Percentiles rank a stretch among this genome's conserved stretches.
Conservation (phyloP, 495 filamentous ascomycete species). For the Talaromyces trachyspermus region DNA sequence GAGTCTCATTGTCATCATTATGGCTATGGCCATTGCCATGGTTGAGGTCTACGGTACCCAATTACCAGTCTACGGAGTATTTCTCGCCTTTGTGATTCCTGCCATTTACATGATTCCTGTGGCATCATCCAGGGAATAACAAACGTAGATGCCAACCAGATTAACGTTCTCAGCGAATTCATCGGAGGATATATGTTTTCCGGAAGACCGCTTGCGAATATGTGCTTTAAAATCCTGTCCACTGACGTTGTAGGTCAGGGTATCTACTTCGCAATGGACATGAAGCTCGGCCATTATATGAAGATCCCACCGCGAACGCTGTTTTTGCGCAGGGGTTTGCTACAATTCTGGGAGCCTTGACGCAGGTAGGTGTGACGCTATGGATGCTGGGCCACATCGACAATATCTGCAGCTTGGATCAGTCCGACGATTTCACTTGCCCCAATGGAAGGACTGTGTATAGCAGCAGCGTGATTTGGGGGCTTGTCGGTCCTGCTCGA, state of each 20-base stretch:
- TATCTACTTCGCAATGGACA: slow-evolving; percentile 30
- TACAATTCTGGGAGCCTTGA: slow-evolving; percentile 30
- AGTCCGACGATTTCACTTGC: slow-evolving; percentile 31
- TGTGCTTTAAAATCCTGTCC: slow-evolving; percentile 24
- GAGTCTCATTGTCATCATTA: slow-evolving; percentile 64
- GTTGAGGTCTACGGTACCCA: slow-evolving; percentile 72
- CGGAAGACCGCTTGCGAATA: slow-evolving; percentile 26
- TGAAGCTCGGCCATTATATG: slow-evolving; percentile 43
- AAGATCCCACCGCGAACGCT: slow-evolving; percentile 32
- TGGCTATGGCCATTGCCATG: slow-evolving; percentile 71
- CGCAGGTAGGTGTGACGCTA: slow-evolving; percentile 32
- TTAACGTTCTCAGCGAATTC: slow-evolving; percentile 36
- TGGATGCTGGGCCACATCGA: slow-evolving; percentile 36
- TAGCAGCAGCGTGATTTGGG: slow-evolving; percentile 33
- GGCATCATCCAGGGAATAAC: slow-evolving; percentile 85
- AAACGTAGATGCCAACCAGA: slow-evolving; percentile 63
- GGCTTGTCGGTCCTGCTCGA: slow-evolving; percentile 30
- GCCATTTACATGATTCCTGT: slow-evolving; percentile 70
- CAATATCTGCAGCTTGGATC: slow-evolving; percentile 26
- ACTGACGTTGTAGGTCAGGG: slow-evolving; percentile 17
- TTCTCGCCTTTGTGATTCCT: slow-evolving; percentile 67
- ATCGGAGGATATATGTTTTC: slow-evolving; percentile 27
- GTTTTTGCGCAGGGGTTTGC: slow-evolving; percentile 34
- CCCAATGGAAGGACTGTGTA: slow-evolving; percentile 36
- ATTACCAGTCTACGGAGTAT: slow-evolving; percentile 73